Evolutionary conservation across 1,139 yeast species (phyloP), one percentile per base, ranked within the genome.

Genomic region (Hanseniaspora gamundiae): DNA sequence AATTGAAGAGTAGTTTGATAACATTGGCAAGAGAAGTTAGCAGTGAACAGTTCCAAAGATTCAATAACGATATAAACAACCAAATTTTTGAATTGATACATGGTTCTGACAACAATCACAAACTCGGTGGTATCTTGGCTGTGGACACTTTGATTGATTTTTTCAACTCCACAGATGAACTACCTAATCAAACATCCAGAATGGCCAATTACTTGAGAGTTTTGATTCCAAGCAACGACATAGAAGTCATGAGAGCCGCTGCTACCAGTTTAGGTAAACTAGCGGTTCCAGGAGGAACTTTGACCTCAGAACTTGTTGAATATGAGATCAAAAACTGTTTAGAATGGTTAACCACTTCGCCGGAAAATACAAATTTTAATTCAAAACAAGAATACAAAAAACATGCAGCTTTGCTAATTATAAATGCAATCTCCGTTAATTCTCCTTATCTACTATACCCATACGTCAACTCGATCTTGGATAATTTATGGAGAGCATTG

Each of bases 231-330:
- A 82, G 94, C 0, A 82, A 76, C 52, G 96, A 91, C 56, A 70
- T 79, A 30, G 83, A 78, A 29, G 91, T 87, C 35, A 84, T 88
- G 88, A 75, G 78, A 50, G 74, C 82, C 29, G 96, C 97, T 2
- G 86, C 95, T 1, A 73, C 72, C 44, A 84, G 95, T 0, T 68
- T 91, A 52, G 97, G 97, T 7, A 82, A 81, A 53, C 67, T 91
- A 51, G 94, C 97, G 0, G 76, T 81, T 2, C 88, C 94, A 0
- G 94, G 95, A 22, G 93, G 94, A 1, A 77, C 93, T 2, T 66
- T 87, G 45, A 85, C 95, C 0, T 87, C 94, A 1, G 96, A 87
- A 46, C 81, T 91, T 61, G 96, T 91, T 26, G 96, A 88, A 51
- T 83, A 78, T 54, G 96, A 91, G 59, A 93, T 93, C 11, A 84